Evolutionary conservation across 2,329 filamentous ascomycete species (phyloP), one percentile per base, ranked within the genome.

Genomic region (Cercospora zeae-maydis): DNA sequence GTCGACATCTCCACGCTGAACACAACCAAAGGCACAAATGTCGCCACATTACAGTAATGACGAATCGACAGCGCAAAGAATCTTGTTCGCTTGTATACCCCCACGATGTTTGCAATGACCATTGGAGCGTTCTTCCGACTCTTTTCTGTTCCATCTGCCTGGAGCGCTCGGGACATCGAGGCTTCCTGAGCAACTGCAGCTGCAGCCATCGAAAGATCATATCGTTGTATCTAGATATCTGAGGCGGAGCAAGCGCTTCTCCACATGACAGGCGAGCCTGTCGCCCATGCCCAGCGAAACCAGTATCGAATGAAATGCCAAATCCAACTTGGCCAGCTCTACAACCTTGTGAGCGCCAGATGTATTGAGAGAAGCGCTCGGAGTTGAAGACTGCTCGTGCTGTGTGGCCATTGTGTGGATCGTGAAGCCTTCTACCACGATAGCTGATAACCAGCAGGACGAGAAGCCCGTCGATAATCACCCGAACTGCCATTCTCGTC

Each of bases 41-140:
- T 73, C n/a, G 71, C 71, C 27, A 56, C 66, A n/a, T 45, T 69
- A 47, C 34, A 65, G 51, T 42, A 53, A 59, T 64, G 56, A 63
- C 24, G 47, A 42, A 54, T 21, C 61, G 62, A 63, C 58, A 61
- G 58, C 47, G 58, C 37, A 57, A 63, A 62, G 14, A n/a, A 8
- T 14, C 24, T 49, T 49, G 42, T 47, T 13, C 4, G 8, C 11
- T 34, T 34, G 42, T 49, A 49, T 49, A 49, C 42, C 42, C 42
- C 42, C 42, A 49, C 24, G 21, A 49, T 49, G 42, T 49, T n/a
- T 49, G 42, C 42, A 8, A 49, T 19, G 42, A 30, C 11, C 7
- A n/a, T 49, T 21, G 27, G 13, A 49, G 42, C 42, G 42, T 27
- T 47, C 19, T 47, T 13, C 24, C 24, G 42, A 24, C 19, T 47